Conservation (phyloP, 176 grass and related monocot genomes). For the Oryza rufipogon region DNA sequence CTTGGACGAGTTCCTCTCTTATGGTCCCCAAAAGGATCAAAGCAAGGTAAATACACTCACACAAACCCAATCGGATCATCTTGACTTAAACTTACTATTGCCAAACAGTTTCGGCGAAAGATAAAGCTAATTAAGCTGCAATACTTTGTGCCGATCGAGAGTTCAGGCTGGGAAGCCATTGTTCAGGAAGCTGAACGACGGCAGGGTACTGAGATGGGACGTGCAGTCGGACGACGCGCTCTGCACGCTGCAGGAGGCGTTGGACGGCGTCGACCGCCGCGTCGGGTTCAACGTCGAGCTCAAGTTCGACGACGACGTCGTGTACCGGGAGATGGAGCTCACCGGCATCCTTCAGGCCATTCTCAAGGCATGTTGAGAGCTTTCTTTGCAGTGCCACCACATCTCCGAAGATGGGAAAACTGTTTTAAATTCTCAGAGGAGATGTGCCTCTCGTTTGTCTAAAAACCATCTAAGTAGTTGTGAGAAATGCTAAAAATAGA, state of each 20-base stretch:
- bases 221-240: conserved; percentile 54
- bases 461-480: too few relatives aligned
- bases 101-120: background rate
- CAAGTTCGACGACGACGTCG: conserved; percentile 64
- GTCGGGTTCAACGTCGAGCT: conserved; percentile 88
- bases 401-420: background rate
- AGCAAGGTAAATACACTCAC: conserved; percentile 47
- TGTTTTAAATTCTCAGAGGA: too few relatives aligned
- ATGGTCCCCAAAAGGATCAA: conserved; percentile 63
- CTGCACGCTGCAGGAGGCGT: conserved; percentile 73
- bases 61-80: background rate
- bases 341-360: conserved; percentile 42
- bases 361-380: conserved; percentile 40
- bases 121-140: background rate
- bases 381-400: background rate
- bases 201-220: conserved; percentile 61
- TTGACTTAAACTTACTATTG: too few relatives aligned
- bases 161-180: conserved; percentile 61
- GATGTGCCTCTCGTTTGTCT: too few relatives aligned
- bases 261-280: conserved; percentile 52
- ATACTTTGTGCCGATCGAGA: background rate
- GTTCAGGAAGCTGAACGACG: conserved; percentile 76
- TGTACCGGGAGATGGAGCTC: conserved; percentile 59
- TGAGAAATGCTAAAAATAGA: too few relatives aligned
- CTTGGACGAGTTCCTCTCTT: conserved; percentile 69